Evolutionary conservation across 2,329 filamentous ascomycete genomes (phyloP).

Genomic region (Aspergillus pseudoviridinutans): DNA sequence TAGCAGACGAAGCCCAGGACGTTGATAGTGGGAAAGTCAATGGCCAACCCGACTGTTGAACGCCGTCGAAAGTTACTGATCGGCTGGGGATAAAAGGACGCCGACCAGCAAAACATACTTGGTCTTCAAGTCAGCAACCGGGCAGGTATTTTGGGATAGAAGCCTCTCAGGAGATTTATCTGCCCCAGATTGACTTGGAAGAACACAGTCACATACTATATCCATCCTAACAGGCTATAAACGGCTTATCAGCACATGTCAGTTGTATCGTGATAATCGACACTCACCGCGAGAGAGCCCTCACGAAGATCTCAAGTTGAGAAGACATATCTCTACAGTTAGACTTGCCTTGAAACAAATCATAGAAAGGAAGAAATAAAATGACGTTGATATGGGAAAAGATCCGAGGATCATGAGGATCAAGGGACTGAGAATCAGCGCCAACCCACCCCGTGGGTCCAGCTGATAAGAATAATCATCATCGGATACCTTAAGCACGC

Average conservation of each 20-base stretch:
- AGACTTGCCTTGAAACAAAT: neutral
- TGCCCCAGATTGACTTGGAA: constrained; percentile 1
- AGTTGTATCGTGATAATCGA: neutral
- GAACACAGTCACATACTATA: constrained; percentile 50
- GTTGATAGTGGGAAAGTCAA: constrained; percentile 77
- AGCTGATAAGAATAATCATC: constrained; percentile 13
- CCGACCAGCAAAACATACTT: constrained; percentile 68
- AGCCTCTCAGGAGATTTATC: neutral
- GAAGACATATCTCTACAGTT: constrained; percentile 20
- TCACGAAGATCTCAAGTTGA: constrained; percentile 34
- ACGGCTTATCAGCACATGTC: constrained; percentile 27
- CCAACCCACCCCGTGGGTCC: neutral
- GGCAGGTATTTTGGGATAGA: neutral
- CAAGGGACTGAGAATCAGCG: neutral
- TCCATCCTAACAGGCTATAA: constrained; percentile 66
- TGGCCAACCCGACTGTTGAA: constrained; percentile 76
- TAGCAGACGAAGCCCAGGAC: constrained; percentile 65
- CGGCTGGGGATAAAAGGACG: constrained; percentile 90
- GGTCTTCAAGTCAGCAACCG: neutral
- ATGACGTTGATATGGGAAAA: neutral
- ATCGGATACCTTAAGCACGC: constrained; percentile 16
- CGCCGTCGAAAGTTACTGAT: constrained; percentile 72
- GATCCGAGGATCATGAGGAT: neutral
- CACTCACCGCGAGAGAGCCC: constrained; percentile 41
- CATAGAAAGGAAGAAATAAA: neutral